These are phyloP conservation scores for Pythium plurisporium DNA, from an alignment of 352 stramenopile genomes.

Conservation along the genomic window DNA sequence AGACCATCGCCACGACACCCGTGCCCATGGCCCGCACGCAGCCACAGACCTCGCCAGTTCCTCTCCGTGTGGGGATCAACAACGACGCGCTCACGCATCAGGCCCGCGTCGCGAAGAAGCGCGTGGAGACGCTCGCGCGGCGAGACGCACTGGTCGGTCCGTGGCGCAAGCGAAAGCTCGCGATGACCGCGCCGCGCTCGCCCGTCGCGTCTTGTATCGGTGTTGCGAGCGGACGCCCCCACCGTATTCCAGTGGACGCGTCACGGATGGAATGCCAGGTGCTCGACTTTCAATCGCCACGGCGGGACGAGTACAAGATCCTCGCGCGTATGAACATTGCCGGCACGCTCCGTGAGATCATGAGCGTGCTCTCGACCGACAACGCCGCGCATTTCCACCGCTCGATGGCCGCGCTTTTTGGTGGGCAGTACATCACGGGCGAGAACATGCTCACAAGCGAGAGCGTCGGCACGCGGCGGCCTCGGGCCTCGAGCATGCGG, in stretches of 20 bases:
- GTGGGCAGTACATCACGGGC: slow-evolving; percentile 55
- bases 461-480: not conserved
- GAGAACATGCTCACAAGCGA: slow-evolving; percentile 30
- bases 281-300: slow-evolving; percentile 26
- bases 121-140: slow-evolving; percentile 40
- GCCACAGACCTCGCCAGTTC: too few relatives aligned
- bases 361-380: slow-evolving; percentile 51
- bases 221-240: not conserved
- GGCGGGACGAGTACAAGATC: slow-evolving; percentile 51
- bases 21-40: too few relatives aligned
- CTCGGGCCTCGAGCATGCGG: not conserved
- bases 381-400: slow-evolving; percentile 47
- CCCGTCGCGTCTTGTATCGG: not conserved
- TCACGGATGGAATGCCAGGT: slow-evolving; percentile 55
- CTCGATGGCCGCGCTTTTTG: slow-evolving; percentile 62
- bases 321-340: slow-evolving; percentile 56
- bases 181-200: not conserved
- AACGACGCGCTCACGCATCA: slow-evolving; percentile 30
- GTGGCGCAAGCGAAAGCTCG: slow-evolving; percentile 25
- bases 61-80: slow-evolving; percentile 16
- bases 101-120: slow-evolving; percentile 37
- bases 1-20: too few relatives aligned
- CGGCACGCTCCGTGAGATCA: slow-evolving; percentile 53
- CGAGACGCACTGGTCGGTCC: slow-evolving; percentile 38
- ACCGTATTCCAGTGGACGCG: too few relatives aligned